A percentile compares a stretch with the other conserved stretches of the same genome.
Evolutionary conservation across 2,329 filamentous ascomycete genomes (phyloP).

Genomic region (Phaeoacremonium minimum): DNA sequence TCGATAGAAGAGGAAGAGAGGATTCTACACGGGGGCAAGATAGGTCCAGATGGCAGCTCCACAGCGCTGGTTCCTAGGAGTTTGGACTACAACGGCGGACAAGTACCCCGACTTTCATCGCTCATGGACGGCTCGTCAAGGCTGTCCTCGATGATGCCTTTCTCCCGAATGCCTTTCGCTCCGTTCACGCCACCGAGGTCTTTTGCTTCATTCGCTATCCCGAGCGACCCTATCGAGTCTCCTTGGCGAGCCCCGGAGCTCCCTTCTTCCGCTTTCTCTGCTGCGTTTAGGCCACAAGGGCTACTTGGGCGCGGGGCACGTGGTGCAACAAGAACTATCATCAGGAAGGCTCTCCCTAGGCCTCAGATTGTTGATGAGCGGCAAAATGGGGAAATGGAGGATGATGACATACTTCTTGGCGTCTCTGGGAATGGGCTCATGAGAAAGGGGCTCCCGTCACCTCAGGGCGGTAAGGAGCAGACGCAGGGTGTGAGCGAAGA

Average conservation of each 20-base stretch:
- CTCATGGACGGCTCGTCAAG: slow-evolving; percentile 7
- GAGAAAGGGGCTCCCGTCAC: too few relatives aligned
- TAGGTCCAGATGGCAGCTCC: too few relatives aligned
- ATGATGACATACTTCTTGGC: slow-evolving; percentile 25
- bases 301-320: slow-evolving; percentile 1
- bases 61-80: too few relatives aligned
- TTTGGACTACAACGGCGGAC: too few relatives aligned
- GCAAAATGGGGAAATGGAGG: slow-evolving; percentile 16
- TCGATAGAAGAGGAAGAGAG: slow-evolving; percentile 22
- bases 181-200: background rate
- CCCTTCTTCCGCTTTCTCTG: slow-evolving; percentile 13
- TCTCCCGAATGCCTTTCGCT: slow-evolving; percentile 8
- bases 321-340: slow-evolving; percentile 3
- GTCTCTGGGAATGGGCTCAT: background rate
- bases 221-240: slow-evolving; percentile 22
- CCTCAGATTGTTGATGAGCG: too few relatives aligned
- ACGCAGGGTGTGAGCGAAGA: background rate
- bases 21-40: slow-evolving; percentile 15
- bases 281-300: slow-evolving; percentile 2
- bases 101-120: background rate
- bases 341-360: slow-evolving; percentile 9
- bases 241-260: slow-evolving; percentile 32
- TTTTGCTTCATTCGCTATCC: slow-evolving; percentile 8
- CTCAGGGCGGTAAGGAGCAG: too few relatives aligned
- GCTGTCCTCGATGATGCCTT: slow-evolving; percentile 13